Base-by-base conservation (phyloP, 1,139 yeast species). In the Candida pseudoviswanathii region DNA sequence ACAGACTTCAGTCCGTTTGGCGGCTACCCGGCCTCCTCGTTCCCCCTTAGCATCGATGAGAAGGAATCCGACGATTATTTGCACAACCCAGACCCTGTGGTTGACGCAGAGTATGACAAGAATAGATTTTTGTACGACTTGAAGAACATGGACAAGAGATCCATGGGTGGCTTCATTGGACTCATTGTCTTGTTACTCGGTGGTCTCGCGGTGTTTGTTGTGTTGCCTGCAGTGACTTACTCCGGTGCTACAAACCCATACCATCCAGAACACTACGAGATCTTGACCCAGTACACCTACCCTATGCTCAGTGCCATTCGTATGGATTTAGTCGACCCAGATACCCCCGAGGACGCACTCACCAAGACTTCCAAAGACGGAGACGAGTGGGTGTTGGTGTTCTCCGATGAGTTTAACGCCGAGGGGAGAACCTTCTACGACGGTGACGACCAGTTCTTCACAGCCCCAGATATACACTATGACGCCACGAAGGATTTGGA, bases 71-170 rank as follows among this genome's bases (percentile, higher is more conserved):
- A 91, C 69, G 97, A 91, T 65, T 89, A 89, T 62, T 66, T 92
- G 55, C 97, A 91, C 68, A 91, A 91, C 66, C 97, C 97, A 0
- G 96, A 91, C 64, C 96, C 96, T 7, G 86, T 90, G 38, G 84
- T 82, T 42, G 97, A 91, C 66, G 96, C 96, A 26, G 80, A 84
- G 53, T 81, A 85, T 59, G 96, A 89, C 58, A 84, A 81, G 55
- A 78, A 83, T 59, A 68, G 90, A 56, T 80, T 85, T 58, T 59
- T 73, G 55, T 65, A 80, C 54, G 91, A 86, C 63, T 67, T 85
- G 67, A 80, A 82, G 63, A 66, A 77, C 54, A 73, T 85, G 79
- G 89, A 85, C 62, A 75, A 65, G 59, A 71, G 82, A 58, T 80
- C 89, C 38, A 74, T 77, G 54, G 82, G 80, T 55, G 90, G 84